Base-by-base conservation (phyloP, 495 filamentous ascomycete genomes). In the Cenococcum geophilum region DNA sequence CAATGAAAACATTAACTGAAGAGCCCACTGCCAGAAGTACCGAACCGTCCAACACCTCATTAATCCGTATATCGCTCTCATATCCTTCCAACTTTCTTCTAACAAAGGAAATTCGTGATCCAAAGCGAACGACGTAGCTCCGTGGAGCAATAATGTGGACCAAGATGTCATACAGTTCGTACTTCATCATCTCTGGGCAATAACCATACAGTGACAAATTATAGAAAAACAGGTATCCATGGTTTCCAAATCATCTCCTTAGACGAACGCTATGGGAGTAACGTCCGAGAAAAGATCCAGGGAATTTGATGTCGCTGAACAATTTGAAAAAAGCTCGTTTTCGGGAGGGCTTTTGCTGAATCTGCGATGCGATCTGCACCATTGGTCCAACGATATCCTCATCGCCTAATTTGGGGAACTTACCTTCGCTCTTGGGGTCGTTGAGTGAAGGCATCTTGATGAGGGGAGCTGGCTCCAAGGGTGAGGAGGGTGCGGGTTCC, bases 321-420 rank as follows among this genome's bases (percentile, higher is more conserved):
- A 78, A 76, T 49, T 73, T 74, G 50, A 77, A 56, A 36, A 80
- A 68, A 22, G 69, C 71, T 14, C 69, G 68, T 64, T 76, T 76
- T 57, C 72, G 73, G 2, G 58, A 69, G 1, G 70, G 65, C 12
- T 20, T 58, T 25, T 52, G 60, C 27, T 70, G 69, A 23, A 73
- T 66, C 58, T 72, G 70, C 4, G 71, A 55, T 16, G 71, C 68
- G 48, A 84, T 80, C 54, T 85, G 81, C 12, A 84, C 83, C 92
- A 97, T 97, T 3, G 92, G 91, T 0, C 91, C 92, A 14, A 97
- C 90, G 60, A 96, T 93, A 70, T 95, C 90, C 57, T 89, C 85
- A 65, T 96, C 90, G 27, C 89, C 91, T 52, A 92, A 81, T 61
- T 88, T 84, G 25, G 88, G 89, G 65, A 96, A 96, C 74, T 96